These are phyloP conservation scores for Ramaria sp. DNA, from an alignment of 768 basidiomycete species.

Conservation along the genomic window DNA sequence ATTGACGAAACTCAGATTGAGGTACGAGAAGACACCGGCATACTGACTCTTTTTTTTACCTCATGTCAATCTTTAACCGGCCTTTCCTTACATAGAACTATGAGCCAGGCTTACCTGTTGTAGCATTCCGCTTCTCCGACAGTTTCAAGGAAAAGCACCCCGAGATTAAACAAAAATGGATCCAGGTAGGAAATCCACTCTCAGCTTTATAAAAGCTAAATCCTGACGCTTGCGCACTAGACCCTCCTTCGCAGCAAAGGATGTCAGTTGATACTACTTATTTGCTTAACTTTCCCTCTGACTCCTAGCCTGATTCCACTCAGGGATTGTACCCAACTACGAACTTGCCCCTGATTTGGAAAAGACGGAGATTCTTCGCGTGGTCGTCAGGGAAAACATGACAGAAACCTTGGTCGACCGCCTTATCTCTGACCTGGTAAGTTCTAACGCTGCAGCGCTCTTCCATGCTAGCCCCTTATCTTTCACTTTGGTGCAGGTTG, in stretches of 20 bases:
- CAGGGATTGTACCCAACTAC: slow-evolving; percentile 49
- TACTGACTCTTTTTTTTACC: neutral
- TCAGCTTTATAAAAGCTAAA: slow-evolving; percentile 1
- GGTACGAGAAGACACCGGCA: slow-evolving; percentile 24
- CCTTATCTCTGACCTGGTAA: slow-evolving; percentile 57
- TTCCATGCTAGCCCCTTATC: slow-evolving; percentile 1
- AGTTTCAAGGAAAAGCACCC: slow-evolving; percentile 41
- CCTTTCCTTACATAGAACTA: slow-evolving; percentile 26
- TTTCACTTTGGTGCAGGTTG: slow-evolving; percentile 32
- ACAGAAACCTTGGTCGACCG: slow-evolving; percentile 47
- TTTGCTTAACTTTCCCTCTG: neutral
- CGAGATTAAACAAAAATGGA: slow-evolving; percentile 45
- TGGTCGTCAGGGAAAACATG: slow-evolving; percentile 47
- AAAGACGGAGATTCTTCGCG: slow-evolving; percentile 46
- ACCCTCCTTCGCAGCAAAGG: slow-evolving; percentile 23
- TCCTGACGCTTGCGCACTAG: slow-evolving; percentile 20
- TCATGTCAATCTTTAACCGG: slow-evolving; percentile 5
- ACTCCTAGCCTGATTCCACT: neutral
- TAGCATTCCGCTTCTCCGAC: slow-evolving; percentile 46
- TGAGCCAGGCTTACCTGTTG: slow-evolving; percentile 39
- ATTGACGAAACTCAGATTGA: slow-evolving; percentile 45
- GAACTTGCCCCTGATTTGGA: slow-evolving; percentile 43
- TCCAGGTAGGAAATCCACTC: slow-evolving; percentile 23
- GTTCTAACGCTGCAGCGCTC: slow-evolving; percentile 16
- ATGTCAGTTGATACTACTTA: slow-evolving; percentile 12